These are phyloP conservation scores for Persicaria tinctoria DNA, from an alignment of 148 eudicot species.

Conservation along the genomic window DNA sequence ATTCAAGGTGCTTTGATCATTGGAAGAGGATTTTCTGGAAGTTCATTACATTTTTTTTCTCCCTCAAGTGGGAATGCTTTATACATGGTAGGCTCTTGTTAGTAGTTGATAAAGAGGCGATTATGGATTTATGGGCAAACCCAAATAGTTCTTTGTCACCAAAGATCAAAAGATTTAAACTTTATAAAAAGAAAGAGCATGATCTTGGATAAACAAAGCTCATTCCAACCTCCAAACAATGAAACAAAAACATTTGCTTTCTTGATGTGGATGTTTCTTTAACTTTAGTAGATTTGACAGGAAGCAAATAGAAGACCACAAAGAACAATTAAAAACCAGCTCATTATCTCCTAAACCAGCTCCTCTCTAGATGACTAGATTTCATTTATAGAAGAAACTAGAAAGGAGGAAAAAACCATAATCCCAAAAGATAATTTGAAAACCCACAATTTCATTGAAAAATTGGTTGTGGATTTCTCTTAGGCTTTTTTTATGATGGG, in stretches of 20 bases:
- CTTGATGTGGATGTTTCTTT: constrained; percentile 9
- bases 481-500: no score
- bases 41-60: neutral
- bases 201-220: neutral
- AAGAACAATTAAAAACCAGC: neutral
- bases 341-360: constrained; percentile 7
- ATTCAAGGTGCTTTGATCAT: constrained; percentile 1
- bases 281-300: constrained; percentile 6
- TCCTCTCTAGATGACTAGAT: neutral
- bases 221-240: neutral
- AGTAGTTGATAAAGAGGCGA: neutral
- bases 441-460: no score
- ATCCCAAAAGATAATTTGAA: neutral
- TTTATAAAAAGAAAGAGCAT: neutral
- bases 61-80: neutral
- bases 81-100: neutral
- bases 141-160: neutral
- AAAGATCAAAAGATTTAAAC: constrained; percentile 1
- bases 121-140: neutral
- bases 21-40: constrained; percentile 9
- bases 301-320: constrained; percentile 2
- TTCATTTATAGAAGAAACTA: neutral
- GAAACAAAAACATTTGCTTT: constrained; percentile 7
- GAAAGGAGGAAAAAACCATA: neutral
- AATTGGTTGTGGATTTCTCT: no score